phyloP scores from a whole-genome alignment of 495 filamentous ascomycete species.

The Trypethelium eluteriae region DNA sequence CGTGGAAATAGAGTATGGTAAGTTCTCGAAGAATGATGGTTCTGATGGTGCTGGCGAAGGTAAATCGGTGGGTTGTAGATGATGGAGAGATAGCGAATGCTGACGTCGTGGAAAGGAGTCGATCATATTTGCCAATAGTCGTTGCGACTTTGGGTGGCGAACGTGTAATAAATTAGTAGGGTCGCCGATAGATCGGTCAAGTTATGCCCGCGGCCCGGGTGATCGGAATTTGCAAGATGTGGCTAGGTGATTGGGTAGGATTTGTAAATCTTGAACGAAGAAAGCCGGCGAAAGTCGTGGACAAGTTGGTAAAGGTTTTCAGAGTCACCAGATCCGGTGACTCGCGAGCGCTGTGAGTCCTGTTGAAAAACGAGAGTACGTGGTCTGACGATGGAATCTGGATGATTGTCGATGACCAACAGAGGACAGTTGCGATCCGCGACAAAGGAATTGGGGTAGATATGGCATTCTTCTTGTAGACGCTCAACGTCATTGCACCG shows the following conservation, averaged over 20 bases:
- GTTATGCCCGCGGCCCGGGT: neutral
- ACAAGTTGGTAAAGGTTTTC: neutral
- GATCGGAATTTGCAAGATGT: neutral
- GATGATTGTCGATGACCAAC: neutral
- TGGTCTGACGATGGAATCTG: neutral
- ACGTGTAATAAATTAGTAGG: neutral
- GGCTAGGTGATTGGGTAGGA: conserved; percentile 1
- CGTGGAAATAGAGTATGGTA: neutral
- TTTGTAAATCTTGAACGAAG: neutral
- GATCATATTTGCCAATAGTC: neutral
- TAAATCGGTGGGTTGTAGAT: conserved; percentile 6
- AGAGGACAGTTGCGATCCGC: conserved; percentile 8
- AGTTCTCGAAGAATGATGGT: conserved; percentile 7
- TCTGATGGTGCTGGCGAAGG: conserved; percentile 2
- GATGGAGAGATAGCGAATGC: conserved; percentile 1
- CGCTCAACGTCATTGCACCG: neutral
- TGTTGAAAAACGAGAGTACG: neutral
- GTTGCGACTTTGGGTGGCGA: neutral
- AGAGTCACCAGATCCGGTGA: neutral
- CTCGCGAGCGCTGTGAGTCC: neutral
- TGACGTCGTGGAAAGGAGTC: conserved; percentile 14
- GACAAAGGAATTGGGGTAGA: neutral
- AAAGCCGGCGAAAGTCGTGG: neutral
- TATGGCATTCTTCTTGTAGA: conserved; percentile 4
- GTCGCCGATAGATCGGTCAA: neutral